These are phyloP conservation scores for Benincasa hispida DNA, from an alignment of 306 rosid genomes.

Conservation along the genomic window DNA sequence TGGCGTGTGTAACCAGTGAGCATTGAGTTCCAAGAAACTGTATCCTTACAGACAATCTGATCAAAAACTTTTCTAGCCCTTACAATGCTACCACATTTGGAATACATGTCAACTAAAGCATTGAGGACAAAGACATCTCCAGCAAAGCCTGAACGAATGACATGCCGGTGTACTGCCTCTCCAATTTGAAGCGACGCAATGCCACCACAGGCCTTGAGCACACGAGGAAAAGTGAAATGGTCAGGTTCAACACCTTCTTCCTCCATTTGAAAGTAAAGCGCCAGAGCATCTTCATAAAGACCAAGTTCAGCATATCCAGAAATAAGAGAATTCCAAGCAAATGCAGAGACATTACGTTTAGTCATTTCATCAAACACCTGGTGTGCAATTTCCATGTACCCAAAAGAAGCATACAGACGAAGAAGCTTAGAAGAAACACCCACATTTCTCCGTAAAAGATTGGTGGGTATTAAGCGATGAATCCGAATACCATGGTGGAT, in stretches of 20 bases:
- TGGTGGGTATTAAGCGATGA: conserved; percentile 51
- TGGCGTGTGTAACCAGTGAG: conserved; percentile 57
- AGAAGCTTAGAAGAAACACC: conserved; percentile 63
- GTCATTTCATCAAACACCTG: conserved; percentile 75
- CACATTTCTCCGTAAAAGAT: conserved; percentile 36
- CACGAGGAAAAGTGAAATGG: conserved; percentile 60
- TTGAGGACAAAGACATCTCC: conserved; percentile 60
- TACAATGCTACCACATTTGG: conserved; percentile 82
- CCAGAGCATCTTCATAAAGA: conserved; percentile 60
- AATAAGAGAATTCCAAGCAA: conserved; percentile 82
- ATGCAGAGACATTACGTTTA: conserved; percentile 32
- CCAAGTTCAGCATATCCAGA: conserved; percentile 65
- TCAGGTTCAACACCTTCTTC: conserved; percentile 72
- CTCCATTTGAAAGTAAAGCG: conserved; percentile 84
- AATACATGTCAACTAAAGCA: conserved; percentile 77
- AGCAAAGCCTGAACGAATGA: conserved; percentile 46
- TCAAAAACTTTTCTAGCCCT: conserved; percentile 59
- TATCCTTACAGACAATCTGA: conserved; percentile 38
- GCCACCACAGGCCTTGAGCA: conserved; percentile 72
- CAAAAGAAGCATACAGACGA: conserved; percentile 47
- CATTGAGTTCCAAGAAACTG: conserved; percentile 83
- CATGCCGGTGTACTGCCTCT: conserved; percentile 62
- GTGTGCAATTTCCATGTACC: conserved; percentile 49
- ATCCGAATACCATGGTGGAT: conserved; percentile 37
- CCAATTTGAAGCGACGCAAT: conserved; percentile 64